A percentile compares a stretch with the other conserved stretches of the same genome.
Conservation (phyloP, 2,329 filamentous ascomycete species). For the Nothophoma quercina region DNA sequence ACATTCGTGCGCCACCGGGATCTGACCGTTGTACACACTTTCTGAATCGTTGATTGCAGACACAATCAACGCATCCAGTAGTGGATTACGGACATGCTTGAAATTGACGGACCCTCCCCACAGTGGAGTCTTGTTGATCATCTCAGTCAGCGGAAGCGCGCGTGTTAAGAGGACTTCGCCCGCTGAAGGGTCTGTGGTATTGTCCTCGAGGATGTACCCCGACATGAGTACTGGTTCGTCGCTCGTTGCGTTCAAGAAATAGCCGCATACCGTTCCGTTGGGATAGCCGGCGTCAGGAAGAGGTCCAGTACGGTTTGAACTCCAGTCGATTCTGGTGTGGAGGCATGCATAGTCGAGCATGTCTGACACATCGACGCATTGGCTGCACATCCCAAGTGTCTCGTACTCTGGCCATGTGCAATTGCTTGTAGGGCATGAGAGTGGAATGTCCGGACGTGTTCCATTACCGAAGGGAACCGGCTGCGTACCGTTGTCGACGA, state of each 20-base stretch:
- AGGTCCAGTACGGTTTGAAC: background rate
- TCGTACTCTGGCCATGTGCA: constrained; percentile 41
- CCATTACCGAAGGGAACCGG: constrained; percentile 32
- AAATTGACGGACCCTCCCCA: constrained; percentile 31
- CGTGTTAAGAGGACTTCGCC: constrained; percentile 28
- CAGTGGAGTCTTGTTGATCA: background rate
- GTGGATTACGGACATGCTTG: constrained; percentile 24
- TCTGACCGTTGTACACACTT: constrained; percentile 16
- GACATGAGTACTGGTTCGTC: constrained; percentile 24
- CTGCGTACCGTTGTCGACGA: constrained; percentile 32
- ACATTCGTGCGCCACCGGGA: constrained; percentile 30
- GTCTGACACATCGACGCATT: constrained; percentile 22
- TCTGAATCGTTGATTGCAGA: background rate
- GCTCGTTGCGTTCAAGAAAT: constrained; percentile 34
- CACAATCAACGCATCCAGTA: constrained; percentile 26
- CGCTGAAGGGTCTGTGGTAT: accelerated
- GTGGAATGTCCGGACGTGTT: constrained; percentile 32
- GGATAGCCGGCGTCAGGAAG: constrained; percentile 7
- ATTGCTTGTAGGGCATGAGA: constrained; percentile 39
- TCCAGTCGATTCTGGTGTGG: constrained; percentile 26
- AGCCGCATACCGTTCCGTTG: constrained; percentile 34
- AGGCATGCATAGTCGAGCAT: constrained; percentile 22
- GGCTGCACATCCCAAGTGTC: constrained; percentile 35
- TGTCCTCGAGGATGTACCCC: constrained; percentile 17
- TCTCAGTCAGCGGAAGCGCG: constrained; percentile 12